Conservation (phyloP, 73 alveolate species). For the Symbiodinium pilosum region DNA sequence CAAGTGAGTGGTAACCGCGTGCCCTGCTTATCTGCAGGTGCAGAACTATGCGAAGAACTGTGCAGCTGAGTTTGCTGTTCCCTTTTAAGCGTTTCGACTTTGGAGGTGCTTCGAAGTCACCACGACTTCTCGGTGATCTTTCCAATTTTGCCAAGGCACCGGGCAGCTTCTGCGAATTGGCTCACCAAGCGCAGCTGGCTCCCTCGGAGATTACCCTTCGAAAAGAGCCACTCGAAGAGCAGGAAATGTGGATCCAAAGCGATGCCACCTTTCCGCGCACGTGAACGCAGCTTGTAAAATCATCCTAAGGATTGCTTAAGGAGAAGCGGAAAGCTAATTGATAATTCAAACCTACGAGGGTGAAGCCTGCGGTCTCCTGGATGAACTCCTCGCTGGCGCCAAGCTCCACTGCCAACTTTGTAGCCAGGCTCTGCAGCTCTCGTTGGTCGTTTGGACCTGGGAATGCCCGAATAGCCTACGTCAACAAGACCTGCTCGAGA, state of each 20-base stretch:
- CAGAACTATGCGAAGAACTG: too few species aligned
- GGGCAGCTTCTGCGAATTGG: slow-evolving; percentile 57
- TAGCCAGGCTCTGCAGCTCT: neutral
- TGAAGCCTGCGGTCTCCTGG: neutral
- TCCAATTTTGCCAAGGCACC: neutral
- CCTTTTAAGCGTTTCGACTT: too few species aligned
- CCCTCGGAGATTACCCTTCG: slow-evolving; percentile 45
- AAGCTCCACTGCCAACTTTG: slow-evolving; percentile 36
- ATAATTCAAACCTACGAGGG: neutral
- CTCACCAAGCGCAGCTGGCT: slow-evolving; percentile 35
- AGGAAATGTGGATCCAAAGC: slow-evolving; percentile 64
- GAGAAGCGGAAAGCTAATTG: neutral
- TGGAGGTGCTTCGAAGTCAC: too few species aligned
- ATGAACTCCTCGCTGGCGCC: slow-evolving; percentile 56
- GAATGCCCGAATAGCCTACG: too few species aligned
- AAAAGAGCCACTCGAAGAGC: slow-evolving; percentile 92
- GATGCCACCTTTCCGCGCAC: neutral
- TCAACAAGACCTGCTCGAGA: too few species aligned
- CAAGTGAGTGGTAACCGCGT: too few species aligned
- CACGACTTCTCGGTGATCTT: too few species aligned
- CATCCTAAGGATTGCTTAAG: neutral
- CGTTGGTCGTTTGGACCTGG: neutral
- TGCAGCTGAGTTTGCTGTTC: too few species aligned
- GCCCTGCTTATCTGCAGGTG: too few species aligned
- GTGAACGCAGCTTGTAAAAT: neutral